Evolutionary conservation across 208 protist genomes (phyloP), one percentile per base, ranked within the genome.

Genomic region (Crithidia fasciculata): DNA sequence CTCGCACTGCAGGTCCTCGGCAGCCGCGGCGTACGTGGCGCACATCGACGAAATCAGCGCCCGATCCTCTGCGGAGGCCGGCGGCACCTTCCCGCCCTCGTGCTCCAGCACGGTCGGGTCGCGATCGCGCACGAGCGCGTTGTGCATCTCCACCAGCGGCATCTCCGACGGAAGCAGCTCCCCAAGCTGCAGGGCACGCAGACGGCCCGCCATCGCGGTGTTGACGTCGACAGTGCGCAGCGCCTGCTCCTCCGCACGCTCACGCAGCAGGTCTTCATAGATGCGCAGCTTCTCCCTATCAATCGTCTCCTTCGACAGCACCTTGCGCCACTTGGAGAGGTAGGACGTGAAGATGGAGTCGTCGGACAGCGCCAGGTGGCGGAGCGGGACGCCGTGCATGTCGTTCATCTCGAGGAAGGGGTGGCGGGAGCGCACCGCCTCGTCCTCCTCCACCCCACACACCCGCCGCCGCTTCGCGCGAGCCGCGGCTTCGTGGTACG

Each of bases 221-320:
- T 68, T 72, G 10, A 56, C 63, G 41, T 64, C 47, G 43, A 84
- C 69, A 15, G 61, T 64, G 41, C 56, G 76, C 44, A 68, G 62
- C 6, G 76, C 78, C 50, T 78, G 70, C 59, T 83, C 76, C 68
- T 78, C 74, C 3, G 83, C 88, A 18, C 72, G 70, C 63, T 89
- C 88, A 13, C 86, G 77, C 40, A 93, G 78, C 54, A 91, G 59
- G 53, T 91, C 83, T 53, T 91, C 86, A 76, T 84, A 91, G 50
- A 88, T 84, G 72, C 78, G 83, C 8, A 90, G 76, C 37, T 75
- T 70, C 57, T 89, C 84, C 13, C 78, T 74, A 60, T 93, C 88
- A 6, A 91, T 80, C 3, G 73, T 62, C 49, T 85, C 79, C 59
- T 68, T 79, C 7, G 28, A 28, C 28, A 28, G 28, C 28, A 28